A percentile compares a stretch with the other conserved stretches of the same genome.
phyloP scores from a whole-genome alignment of 1,284 basidiomycete genomes.

The Somion occarium region DNA sequence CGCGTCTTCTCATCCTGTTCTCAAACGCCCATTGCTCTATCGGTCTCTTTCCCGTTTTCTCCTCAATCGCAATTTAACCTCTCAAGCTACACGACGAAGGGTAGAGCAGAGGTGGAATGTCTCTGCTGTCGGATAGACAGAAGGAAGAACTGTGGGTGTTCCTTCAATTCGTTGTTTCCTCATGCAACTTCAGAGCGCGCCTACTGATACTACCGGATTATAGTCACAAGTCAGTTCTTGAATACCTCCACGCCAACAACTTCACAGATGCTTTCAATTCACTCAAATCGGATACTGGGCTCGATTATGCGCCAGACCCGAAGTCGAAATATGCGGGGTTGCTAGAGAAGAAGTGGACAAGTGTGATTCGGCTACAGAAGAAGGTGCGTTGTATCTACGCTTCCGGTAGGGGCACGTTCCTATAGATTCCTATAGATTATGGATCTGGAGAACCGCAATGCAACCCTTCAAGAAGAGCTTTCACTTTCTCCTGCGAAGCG shows the following conservation, averaged over 20 bases:
- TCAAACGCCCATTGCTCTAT: not conserved
- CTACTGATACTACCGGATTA: conserved; percentile 9
- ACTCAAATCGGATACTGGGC: conserved; percentile 52
- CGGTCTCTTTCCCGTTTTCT: not conserved
- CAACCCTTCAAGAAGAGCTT: conserved; percentile 75
- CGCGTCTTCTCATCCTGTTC: too few species aligned
- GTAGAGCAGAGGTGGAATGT: conserved; percentile 28
- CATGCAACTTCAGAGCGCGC: conserved; percentile 7
- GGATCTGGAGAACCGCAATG: conserved; percentile 80
- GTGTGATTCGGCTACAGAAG: conserved; percentile 88
- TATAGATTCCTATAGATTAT: conserved; percentile 55
- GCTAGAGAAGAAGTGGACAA: conserved; percentile 94
- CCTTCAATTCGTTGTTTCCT: conserved; percentile 40
- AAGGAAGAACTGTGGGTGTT: conserved; percentile 86
- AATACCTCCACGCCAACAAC: conserved; percentile 72
- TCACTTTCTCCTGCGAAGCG: conserved; percentile 56
- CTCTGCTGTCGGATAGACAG: conserved; percentile 71
- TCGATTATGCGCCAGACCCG: conserved; percentile 75
- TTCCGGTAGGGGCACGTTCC: not conserved
- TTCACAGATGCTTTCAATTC: conserved; percentile 61
- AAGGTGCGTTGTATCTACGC: conserved; percentile 51
- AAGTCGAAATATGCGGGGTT: conserved; percentile 81
- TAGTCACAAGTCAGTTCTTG: conserved; percentile 83
- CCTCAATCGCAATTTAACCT: not conserved
- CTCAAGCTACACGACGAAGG: not conserved